These are phyloP conservation scores for Sporothrix globosa DNA, from an alignment of 2,329 filamentous ascomycete genomes.

Conservation along the genomic window DNA sequence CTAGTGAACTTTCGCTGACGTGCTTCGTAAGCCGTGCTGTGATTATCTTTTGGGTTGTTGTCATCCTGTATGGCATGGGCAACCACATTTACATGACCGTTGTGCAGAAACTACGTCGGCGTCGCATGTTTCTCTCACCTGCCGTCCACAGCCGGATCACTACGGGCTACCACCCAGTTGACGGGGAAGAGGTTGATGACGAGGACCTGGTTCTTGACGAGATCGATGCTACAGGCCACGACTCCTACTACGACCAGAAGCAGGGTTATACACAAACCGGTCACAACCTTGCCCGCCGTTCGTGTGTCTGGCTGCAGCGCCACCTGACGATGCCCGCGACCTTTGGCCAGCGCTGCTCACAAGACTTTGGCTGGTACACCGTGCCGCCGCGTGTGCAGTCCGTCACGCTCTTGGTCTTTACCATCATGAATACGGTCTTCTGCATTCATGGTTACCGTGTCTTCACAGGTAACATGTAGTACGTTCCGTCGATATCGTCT, in stretches of 20 bases:
- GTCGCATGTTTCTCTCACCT: not conserved
- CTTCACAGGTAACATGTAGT: conserved; percentile 37
- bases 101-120: not conserved
- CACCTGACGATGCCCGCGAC: conserved; percentile 41
- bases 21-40: conserved; percentile 34
- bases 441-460: conserved; percentile 34
- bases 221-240: not conserved
- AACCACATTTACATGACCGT: not conserved
- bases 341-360: conserved; percentile 49
- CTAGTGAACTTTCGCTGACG: not conserved
- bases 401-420: conserved; percentile 33
- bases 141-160: not conserved
- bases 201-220: not conserved
- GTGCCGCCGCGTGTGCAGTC: conserved; percentile 37
- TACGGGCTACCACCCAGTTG: not conserved
- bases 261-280: not conserved
- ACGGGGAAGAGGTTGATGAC: conserved; percentile 12
- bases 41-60: conserved; percentile 48
- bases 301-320: conserved; percentile 30
- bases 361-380: conserved; percentile 47
- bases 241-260: not conserved
- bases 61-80: conserved; percentile 38
- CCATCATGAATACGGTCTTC: conserved; percentile 31
- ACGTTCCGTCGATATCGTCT: conserved; percentile 3
- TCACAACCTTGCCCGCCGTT: conserved; percentile 14